Conservation (phyloP, 805 yeast species). For the Starmerella sirachaensis region DNA sequence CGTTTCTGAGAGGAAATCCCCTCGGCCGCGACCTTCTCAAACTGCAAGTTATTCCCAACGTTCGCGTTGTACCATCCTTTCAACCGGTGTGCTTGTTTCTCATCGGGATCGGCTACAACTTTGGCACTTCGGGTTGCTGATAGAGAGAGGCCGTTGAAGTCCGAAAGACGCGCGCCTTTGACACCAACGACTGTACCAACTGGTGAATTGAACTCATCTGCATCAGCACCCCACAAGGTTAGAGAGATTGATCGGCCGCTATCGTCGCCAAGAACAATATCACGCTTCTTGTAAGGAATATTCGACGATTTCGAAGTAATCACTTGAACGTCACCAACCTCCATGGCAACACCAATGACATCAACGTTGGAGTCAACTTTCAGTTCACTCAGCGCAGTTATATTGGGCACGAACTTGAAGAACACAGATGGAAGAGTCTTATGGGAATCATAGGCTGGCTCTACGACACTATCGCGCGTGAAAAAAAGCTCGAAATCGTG, state of each 20-base stretch:
- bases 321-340: slow-evolving; percentile 61
- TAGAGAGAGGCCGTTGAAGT: slow-evolving; percentile 75
- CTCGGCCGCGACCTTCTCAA: slow-evolving; percentile 21
- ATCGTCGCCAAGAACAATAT: slow-evolving; percentile 74
- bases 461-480: slow-evolving; percentile 66
- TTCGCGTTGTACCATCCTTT: slow-evolving; percentile 91
- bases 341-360: slow-evolving; percentile 75
- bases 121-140: slow-evolving; percentile 72
- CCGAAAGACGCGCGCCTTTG: slow-evolving; percentile 81
- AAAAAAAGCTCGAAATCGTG: slow-evolving; percentile 82
- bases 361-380: slow-evolving; percentile 54
- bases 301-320: slow-evolving; percentile 81
- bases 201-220: slow-evolving; percentile 60
- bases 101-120: slow-evolving; percentile 70
- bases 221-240: slow-evolving; percentile 85
- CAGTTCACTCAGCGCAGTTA: slow-evolving; percentile 41
- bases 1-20: slow-evolving; percentile 34
- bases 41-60: slow-evolving; percentile 36
- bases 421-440: slow-evolving; percentile 57
- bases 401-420: slow-evolving; percentile 59
- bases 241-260: slow-evolving; percentile 61
- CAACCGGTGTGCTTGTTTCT: slow-evolving; percentile 72
- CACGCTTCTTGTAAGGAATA: slow-evolving; percentile 85
- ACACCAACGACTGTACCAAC: slow-evolving; percentile 64
- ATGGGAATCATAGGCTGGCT: slow-evolving; percentile 43